A percentile compares a stretch with the other conserved stretches of the same genome.
phyloP scores from a whole-genome alignment of 495 filamentous ascomycete genomes.

The Podospora sp. region DNA sequence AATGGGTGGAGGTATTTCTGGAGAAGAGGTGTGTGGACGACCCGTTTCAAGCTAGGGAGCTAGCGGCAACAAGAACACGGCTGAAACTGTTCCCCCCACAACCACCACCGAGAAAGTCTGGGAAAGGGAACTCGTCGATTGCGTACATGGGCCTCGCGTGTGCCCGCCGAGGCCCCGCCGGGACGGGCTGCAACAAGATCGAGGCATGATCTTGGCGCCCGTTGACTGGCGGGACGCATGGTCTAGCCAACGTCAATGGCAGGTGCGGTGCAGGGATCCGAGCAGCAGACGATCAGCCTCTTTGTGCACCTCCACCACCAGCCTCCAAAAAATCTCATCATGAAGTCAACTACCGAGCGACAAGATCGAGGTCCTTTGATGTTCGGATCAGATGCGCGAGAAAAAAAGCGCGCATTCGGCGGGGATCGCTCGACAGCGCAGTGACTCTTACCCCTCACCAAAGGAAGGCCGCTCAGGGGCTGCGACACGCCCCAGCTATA shows the following conservation, averaged over 20 bases:
- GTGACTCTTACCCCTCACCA: background rate
- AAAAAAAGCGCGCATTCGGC: background rate
- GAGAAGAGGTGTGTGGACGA: background rate
- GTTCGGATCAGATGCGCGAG: background rate
- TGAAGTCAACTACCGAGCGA: background rate
- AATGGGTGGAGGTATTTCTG: background rate
- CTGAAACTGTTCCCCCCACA: background rate
- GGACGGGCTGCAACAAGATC: background rate
- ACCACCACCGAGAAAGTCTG: background rate
- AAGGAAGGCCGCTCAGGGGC: background rate
- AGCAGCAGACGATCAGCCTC: background rate
- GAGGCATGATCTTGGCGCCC: background rate
- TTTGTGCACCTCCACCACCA: background rate
- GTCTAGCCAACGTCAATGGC: background rate
- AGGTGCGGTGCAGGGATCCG: background rate
- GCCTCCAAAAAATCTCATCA: background rate
- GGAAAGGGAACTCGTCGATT: background rate
- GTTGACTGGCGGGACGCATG: background rate
- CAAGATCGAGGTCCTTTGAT: background rate
- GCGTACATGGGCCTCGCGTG: background rate
- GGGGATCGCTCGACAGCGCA: background rate
- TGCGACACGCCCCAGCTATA: background rate
- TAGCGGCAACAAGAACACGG: background rate
- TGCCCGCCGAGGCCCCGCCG: background rate
- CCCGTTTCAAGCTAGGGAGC: background rate